Base-by-base conservation (phyloP, 108 stramenopile species). In the Bacterosira constricta region DNA sequence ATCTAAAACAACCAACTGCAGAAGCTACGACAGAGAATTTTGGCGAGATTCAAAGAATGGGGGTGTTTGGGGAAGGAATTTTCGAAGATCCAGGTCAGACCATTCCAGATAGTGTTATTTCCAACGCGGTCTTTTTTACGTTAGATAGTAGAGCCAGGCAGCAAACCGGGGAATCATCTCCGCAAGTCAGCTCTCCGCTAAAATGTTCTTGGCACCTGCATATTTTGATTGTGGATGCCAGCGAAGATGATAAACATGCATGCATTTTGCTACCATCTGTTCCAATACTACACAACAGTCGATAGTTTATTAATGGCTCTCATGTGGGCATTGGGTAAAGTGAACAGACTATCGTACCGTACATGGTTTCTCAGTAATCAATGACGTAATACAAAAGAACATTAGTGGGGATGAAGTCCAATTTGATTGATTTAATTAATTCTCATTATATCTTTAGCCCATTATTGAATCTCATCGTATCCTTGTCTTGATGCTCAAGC, bases 181-280 rank as follows among this genome's bases (percentile, higher is more conserved):
- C 57, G 11, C 31, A 23, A 36, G 79, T 86, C 55, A 77, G 75
- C 26, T 66, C 73, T 35, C 73, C 73, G 15, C 7, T 58, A 41
- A 74, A 74, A 45, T 65, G 73, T 58, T 65, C 73, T 9, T 90
- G 90, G 90, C 83, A 86, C 61, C 46, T 91, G 35, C 84, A 91
- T 41, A 84, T 91, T 55, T 71, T 91, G 23, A 81, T 91, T 13
- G 71, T 85, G 4, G 81, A 87, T 78, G 78, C 73, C 23, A 71
- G 73, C 34, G 66, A 78, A 4, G 37, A 46, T 37, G 83, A 87
- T 44, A 91, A 89, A 57, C 90, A 91, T 60, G 90, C 90, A 10
- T 88, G 88, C 75, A 83, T 87, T 1, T 50, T 91, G 58, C 46
- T 89, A 10, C 90, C 90, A 49, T 67, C 64, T 41, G 25, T 55